phyloP scores from a whole-genome alignment of 2,329 filamentous ascomycete genomes.

The Diaporthe nobilis region DNA sequence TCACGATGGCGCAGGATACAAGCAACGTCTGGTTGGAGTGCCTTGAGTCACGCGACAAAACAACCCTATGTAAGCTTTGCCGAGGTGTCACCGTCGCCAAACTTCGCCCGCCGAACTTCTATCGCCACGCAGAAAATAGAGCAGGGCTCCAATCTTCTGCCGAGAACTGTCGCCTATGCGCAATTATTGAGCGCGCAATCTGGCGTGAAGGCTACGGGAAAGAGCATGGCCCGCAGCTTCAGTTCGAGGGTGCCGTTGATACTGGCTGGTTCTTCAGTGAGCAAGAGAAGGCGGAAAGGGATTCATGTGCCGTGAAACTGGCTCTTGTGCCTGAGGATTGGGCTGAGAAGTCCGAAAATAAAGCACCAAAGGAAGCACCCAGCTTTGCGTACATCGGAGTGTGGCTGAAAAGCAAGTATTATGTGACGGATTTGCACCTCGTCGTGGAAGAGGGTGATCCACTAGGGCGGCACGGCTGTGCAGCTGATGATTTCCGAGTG shows the following conservation, averaged over 20 bases:
- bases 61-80: slow-evolving; percentile 12
- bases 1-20: not conserved
- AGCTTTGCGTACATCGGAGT: slow-evolving; percentile 4
- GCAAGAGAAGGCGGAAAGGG: slow-evolving; percentile 2
- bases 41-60: slow-evolving; percentile 4
- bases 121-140: slow-evolving; percentile 20
- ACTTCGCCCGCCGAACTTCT: slow-evolving; percentile 14
- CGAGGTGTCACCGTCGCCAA: slow-evolving; percentile 4
- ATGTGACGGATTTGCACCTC: slow-evolving; percentile 10
- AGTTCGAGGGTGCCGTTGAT: slow-evolving; percentile 10
- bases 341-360: not conserved
- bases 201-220: not conserved
- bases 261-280: not conserved
- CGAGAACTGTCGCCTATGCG: slow-evolving; percentile 2
- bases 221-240: not conserved
- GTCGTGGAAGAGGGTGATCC: slow-evolving; percentile 19
- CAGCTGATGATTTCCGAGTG: not conserved
- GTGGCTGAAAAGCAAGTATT: slow-evolving; percentile 10
- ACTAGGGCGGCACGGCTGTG: not conserved
- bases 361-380: not conserved
- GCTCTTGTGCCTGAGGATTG: slow-evolving; percentile 9
- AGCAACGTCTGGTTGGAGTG: not conserved
- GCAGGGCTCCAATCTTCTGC: slow-evolving; percentile 8
- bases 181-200: slow-evolving; percentile 11
- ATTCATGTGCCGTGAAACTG: slow-evolving; percentile 11